Evolutionary conservation across 805 yeast species (phyloP), one percentile per base, ranked within the genome.

Genomic region (Yamadazyma scolyti): DNA sequence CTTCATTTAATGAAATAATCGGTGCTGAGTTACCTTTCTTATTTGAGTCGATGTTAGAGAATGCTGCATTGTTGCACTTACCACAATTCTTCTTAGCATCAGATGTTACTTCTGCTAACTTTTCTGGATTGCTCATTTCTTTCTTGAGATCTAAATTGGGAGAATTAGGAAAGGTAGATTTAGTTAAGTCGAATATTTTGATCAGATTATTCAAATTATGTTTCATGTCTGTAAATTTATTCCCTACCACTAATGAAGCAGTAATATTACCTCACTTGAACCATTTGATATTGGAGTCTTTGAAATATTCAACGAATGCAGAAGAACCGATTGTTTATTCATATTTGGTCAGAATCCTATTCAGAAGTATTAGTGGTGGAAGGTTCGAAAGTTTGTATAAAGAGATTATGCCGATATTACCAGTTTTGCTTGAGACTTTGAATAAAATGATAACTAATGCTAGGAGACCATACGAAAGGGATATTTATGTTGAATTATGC

Each of bases 311-410:
- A 0, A 82, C 96, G 1, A 77, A 79, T 6, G 85, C 97, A 0
- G 82, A 84, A 43, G 96, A 90, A 50, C 97, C 98, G 4, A 69
- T 86, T 15, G 86, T 87, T 2, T 93, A 88, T 53, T 89, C 90
- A 41, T 84, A 88, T 46, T 66, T 93, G 45, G 82, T 93, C 14
- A 68, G 97, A 47, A 86, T 95, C 0, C 62, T 93, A 29, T 93
- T 93, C 66, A 71, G 97, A 56, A 84, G 95, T 48, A 89, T 93
- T 27, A 96, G 97, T 20, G 97, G 98, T 30, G 98, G 98, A 5
- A 69, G 97, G 36, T 90, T 93, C 53, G 99, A 93, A 55, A 79
- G 81, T 32, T 65, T 93, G 11, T 94, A 94, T 63, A 86, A 93
- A 46, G 95, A 89, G 39, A 90, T 94, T 12, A 73, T 88, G 65